Evolutionary conservation across 2,329 filamentous ascomycete genomes (phyloP).

Genomic region (Zymoseptoria tritici): DNA sequence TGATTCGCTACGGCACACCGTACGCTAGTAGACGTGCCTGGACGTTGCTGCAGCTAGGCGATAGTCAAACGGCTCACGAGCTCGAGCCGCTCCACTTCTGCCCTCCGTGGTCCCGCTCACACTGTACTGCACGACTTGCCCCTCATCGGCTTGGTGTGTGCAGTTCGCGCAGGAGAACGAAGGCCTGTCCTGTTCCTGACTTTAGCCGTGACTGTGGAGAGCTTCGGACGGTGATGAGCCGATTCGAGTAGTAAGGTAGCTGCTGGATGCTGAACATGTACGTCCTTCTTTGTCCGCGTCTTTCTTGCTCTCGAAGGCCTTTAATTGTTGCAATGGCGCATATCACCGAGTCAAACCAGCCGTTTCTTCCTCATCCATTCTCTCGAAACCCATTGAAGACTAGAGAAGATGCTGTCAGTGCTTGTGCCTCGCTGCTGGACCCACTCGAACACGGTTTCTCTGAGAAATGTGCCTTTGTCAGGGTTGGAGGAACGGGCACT

Average conservation of each 20-base stretch:
- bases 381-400: slow-evolving; percentile 36
- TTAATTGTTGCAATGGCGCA: not conserved
- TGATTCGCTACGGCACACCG: not conserved
- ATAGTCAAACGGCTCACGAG: not conserved
- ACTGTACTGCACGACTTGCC: too few relatives aligned
- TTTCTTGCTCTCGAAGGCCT: too few relatives aligned
- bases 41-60: not conserved
- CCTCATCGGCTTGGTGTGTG: too few relatives aligned
- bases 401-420: slow-evolving; percentile 36
- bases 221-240: not conserved
- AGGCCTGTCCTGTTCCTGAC: not conserved
- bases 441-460: slow-evolving; percentile 68
- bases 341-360: slow-evolving; percentile 34
- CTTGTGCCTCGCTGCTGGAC: slow-evolving; percentile 52
- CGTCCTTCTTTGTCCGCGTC: too few relatives aligned
- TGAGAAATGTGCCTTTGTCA: slow-evolving; percentile 55
- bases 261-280: too few relatives aligned
- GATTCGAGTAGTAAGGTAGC: not conserved
- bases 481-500: slow-evolving; percentile 63
- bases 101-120: too few relatives aligned
- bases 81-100: not conserved
- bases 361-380: slow-evolving; percentile 37
- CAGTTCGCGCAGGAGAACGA: too few relatives aligned
- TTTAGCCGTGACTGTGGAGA: not conserved
- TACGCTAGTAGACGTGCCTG: not conserved